Evolutionary conservation across 352 stramenopile species (phyloP), one percentile per base, ranked within the genome.

Genomic region (Aphanomyces euteiches): DNA sequence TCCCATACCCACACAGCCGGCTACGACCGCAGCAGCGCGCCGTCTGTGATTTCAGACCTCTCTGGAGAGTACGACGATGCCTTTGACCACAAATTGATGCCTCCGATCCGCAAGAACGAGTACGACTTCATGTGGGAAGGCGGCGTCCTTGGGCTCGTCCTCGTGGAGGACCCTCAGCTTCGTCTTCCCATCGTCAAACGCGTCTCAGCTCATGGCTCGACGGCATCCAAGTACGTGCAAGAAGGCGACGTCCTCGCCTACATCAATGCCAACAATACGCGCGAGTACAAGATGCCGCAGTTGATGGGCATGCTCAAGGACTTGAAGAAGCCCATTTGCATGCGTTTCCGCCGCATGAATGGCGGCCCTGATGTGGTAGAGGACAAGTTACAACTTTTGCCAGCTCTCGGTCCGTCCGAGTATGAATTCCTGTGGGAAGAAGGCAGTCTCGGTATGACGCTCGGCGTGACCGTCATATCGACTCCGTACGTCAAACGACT

Each of bases 381-480:
- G 54, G 54, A 40, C 54, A 61, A 61, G 28, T 41, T 37, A 41
- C 59, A 36, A 1, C 38, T 38, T 19, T 37, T 56, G n/a, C 59
- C 59, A n/a, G 37, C 59, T 12, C 36, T 56, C 17, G 50, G 50
- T n/a, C 10, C 74, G 37, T 66, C 89, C 28, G 86, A 94, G 65
- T 94, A 92, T 75, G 86, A 94, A 56, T 92, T 94, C 72, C 64
- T 92, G 43, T 94, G 86, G 86, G 86, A 94, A 56, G 88, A 90
- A 54, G 86, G 86, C 4, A 78, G 81, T 8, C 73, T 94, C 0
- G 86, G 86, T 12, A 78, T 94, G 1, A 84, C 91, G 13, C 78
- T 94, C 5, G 83, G 84, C 37, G 84, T 82, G 60, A 87, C 83
- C 3, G 17, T 38, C 7, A 69, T 73, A 0, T 82, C 82, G 7